Percentiles rank a stretch among this genome's conserved stretches.
Conservation (phyloP, 2,329 filamentous ascomycete species). For the Calonectria henricotiae region DNA sequence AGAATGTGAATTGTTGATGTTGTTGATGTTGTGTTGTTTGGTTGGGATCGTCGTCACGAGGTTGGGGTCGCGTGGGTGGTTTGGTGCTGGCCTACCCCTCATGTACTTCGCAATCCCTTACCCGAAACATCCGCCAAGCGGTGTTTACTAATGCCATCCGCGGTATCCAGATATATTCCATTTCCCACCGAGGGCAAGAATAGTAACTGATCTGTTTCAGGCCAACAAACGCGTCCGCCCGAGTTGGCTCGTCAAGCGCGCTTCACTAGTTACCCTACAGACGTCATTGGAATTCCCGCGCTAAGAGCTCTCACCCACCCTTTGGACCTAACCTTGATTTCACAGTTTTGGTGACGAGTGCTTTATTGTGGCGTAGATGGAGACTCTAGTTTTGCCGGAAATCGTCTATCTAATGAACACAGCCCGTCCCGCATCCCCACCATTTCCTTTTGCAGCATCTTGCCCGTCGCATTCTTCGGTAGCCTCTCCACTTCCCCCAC, state of each 20-base stretch:
- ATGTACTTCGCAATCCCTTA: not conserved
- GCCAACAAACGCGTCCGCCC: not conserved
- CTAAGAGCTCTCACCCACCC: too few relatives aligned
- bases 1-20: not conserved
- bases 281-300: not conserved
- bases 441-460: conserved; percentile 58
- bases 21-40: not conserved
- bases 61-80: not conserved
- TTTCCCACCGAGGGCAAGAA: not conserved
- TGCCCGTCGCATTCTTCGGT: conserved; percentile 59
- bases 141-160: not conserved
- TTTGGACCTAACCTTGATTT: not conserved
- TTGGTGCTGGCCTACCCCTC: not conserved
- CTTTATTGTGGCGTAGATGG: not conserved
- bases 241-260: not conserved
- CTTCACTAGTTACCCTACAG: not conserved
- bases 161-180: not conserved
- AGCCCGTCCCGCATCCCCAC: conserved; percentile 53
- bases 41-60: not conserved
- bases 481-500: conserved; percentile 56
- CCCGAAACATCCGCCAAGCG: not conserved
- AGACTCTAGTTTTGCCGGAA: conserved; percentile 40
- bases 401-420: conserved; percentile 52
- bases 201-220: not conserved
- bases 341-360: not conserved